A percentile compares a stretch with the other conserved stretches of the same genome.
These are phyloP conservation scores for Aureobasidium melanogenum DNA, from an alignment of 2,329 filamentous ascomycete species.

Conservation along the genomic window DNA sequence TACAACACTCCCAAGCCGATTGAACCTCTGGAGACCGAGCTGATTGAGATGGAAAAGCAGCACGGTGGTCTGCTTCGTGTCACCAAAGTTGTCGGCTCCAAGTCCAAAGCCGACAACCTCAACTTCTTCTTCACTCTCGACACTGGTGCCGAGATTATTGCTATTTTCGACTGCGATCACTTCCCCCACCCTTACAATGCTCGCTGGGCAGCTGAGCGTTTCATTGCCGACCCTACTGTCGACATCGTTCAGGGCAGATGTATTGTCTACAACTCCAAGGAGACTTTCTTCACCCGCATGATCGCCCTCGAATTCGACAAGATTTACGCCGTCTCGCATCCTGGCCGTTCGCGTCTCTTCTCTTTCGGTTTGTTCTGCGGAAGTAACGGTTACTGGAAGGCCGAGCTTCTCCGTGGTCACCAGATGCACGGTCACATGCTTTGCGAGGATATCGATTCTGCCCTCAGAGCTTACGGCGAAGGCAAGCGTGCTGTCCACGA, in stretches of 20 bases:
- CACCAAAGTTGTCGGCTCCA: slow-evolving; percentile 41
- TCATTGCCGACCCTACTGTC: slow-evolving; percentile 32
- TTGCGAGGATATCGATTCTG: slow-evolving; percentile 44
- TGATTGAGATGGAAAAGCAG: slow-evolving; percentile 29
- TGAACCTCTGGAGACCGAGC: slow-evolving; percentile 36
- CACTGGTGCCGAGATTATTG: slow-evolving; percentile 37
- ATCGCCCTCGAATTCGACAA: slow-evolving; percentile 44
- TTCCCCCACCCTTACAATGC: slow-evolving; percentile 42
- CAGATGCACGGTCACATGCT: slow-evolving; percentile 44
- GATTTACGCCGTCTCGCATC: slow-evolving; percentile 44
- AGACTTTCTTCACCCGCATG: slow-evolving; percentile 37
- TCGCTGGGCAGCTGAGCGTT: slow-evolving; percentile 41
- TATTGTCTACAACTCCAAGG: slow-evolving; percentile 39
- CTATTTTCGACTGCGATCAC: slow-evolving; percentile 44
- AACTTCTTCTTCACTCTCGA: slow-evolving; percentile 40
- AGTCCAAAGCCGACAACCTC: slow-evolving; percentile 42
- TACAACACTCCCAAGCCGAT: slow-evolving; percentile 43
- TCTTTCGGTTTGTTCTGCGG: slow-evolving; percentile 35
- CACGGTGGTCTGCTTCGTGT: slow-evolving; percentile 33
- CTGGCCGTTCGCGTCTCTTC: slow-evolving; percentile 32
- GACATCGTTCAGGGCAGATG: slow-evolving; percentile 44
- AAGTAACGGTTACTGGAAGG: slow-evolving; percentile 42
- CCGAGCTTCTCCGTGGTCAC: slow-evolving; percentile 35
- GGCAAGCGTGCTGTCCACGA: slow-evolving; percentile 39
- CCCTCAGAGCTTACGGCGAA: slow-evolving; percentile 35